Conservation (phyloP, 108 stramenopile species). For the Skeletonema tropicum region DNA sequence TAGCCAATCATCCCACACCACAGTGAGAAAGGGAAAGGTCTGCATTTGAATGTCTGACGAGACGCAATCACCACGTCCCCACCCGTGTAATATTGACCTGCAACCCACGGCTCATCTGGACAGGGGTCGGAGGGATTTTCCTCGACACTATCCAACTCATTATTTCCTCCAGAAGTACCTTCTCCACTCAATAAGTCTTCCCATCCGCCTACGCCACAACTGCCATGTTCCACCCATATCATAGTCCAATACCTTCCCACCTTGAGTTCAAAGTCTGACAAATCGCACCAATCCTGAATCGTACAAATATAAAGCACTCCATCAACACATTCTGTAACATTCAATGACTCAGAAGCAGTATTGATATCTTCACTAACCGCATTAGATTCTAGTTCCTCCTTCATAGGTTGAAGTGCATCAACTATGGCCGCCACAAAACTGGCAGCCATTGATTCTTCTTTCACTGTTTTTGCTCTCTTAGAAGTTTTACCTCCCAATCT, state of each 20-base stretch:
- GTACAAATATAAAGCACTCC: conserved; percentile 20
- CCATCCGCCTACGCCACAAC: not conserved
- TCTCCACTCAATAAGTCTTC: not conserved
- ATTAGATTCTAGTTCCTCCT: not conserved
- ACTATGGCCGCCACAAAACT: too few species aligned
- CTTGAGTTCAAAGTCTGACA: conserved; percentile 16
- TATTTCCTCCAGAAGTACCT: not conserved
- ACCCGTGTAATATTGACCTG: conserved; percentile 17
- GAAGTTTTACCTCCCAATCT: too few species aligned
- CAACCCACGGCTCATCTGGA: conserved; percentile 1
- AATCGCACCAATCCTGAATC: conserved; percentile 7
- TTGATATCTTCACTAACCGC: not conserved
- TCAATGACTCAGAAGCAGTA: not conserved
- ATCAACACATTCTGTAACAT: conserved; percentile 6
- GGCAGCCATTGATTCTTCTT: too few species aligned
- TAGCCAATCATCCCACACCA: conserved; percentile 36
- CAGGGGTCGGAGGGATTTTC: not conserved
- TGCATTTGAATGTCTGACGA: conserved; percentile 17
- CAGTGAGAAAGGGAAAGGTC: conserved; percentile 14
- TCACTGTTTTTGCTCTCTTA: too few species aligned
- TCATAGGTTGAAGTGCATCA: not conserved
- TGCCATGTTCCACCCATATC: conserved; percentile 21
- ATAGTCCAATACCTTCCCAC: conserved; percentile 18
- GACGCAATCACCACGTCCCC: conserved; percentile 10
- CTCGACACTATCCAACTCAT: not conserved